These are phyloP conservation scores for Pseudogymnoascus verrucosus DNA, from an alignment of 2,329 filamentous ascomycete genomes.

Conservation along the genomic window DNA sequence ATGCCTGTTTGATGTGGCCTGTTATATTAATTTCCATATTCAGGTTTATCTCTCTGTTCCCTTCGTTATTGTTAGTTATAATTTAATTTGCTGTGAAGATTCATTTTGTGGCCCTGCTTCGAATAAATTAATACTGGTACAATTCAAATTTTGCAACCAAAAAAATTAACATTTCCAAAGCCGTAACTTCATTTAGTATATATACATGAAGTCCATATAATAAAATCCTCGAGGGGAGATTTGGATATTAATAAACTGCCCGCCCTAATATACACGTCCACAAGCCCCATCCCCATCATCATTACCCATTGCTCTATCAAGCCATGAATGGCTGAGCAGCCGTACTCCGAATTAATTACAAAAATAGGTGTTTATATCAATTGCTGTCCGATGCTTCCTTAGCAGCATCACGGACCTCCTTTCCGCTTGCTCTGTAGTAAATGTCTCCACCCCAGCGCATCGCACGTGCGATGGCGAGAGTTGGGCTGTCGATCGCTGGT, in stretches of 20 bases:
- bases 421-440: slow-evolving; percentile 55
- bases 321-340: not conserved
- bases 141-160: not conserved
- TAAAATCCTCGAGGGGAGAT: slow-evolving; percentile 7
- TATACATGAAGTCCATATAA: not conserved
- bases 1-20: not conserved
- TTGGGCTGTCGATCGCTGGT: slow-evolving; percentile 76
- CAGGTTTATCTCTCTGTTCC: not conserved
- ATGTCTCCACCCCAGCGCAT: slow-evolving; percentile 88
- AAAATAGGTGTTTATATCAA: slow-evolving; percentile 1
- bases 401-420: slow-evolving; percentile 20
- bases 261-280: not conserved
- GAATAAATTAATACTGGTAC: not conserved
- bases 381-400: not conserved
- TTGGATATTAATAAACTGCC: not conserved
- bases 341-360: slow-evolving; percentile 1
- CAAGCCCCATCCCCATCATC: not conserved
- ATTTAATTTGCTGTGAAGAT: not conserved
- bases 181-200: slow-evolving; percentile 1
- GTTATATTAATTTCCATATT: not conserved
- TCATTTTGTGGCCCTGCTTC: not conserved
- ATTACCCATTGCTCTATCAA: not conserved
- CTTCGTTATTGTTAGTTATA: not conserved
- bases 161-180: not conserved
- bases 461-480: slow-evolving; percentile 69